Evolutionary conservation across 176 grass and related monocot genomes (phyloP), one percentile per base, ranked within the genome.

Genomic region (Raddia guianensis): DNA sequence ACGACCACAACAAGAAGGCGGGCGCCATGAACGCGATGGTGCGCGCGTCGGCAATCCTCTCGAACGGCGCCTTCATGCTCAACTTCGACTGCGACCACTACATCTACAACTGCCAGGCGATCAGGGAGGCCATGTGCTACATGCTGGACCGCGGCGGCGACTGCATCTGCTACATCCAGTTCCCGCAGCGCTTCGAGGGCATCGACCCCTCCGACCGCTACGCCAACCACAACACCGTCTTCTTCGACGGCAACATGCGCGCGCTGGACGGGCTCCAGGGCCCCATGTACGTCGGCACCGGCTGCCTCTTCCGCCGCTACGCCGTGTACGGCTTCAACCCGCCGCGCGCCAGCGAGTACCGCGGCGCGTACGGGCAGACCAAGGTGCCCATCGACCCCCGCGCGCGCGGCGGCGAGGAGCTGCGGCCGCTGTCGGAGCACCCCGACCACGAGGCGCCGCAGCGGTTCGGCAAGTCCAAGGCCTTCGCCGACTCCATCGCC

Each of bases 51-150:
- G 95, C 92, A 2, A 69, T 98, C 74, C 84, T 97, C 6, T 97
- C 95, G 56, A 97, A 97, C 18, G 95, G 92, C 0, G 82, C 95
- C n/a, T 97, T 97, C 83, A 85, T 97, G 70, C 83, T 97, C 85
- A 97, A 97, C 92, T 94, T 97, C 84, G 95, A 97, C 79, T 94
- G 94, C 84, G 94, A 97, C 74, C 94, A 97, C 91, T 97, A 97
- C 82, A 88, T 97, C 49, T 92, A 97, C 85, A 97, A 97, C 83
- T 90, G 78, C 43, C 32, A 69, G 18, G 95, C 95, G 2, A 87
- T 97, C 73, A 83, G 92, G 32, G 92, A 94, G 71, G 92, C 89
- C 54, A 94, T 91, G 90, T 97, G 95, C 87, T 94, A 94, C 87
- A 94, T 97, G 95, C 87, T 97, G 64, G 95, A 97, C 83, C 92